These are phyloP conservation scores for Amanita jacksonii DNA, from an alignment of 768 basidiomycete genomes.

Conservation along the genomic window DNA sequence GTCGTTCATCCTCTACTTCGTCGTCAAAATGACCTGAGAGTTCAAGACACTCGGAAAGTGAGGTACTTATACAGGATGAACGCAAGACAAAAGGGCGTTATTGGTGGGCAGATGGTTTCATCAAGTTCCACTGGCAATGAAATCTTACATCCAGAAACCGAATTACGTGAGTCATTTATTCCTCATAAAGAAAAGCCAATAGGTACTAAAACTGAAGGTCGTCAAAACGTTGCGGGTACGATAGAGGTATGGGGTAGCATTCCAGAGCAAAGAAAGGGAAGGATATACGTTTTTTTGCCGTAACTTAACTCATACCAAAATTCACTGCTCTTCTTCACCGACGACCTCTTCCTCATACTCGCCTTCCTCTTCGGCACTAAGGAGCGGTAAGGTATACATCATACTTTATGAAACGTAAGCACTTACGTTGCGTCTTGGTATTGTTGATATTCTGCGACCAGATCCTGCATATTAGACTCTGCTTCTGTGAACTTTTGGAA, in stretches of 20 bases:
- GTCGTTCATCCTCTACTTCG: too few relatives aligned
- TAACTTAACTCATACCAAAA: background rate
- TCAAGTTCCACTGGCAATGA: too few relatives aligned
- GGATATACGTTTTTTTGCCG: constrained; percentile 10
- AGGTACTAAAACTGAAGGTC: constrained; percentile 4
- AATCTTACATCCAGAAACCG: too few relatives aligned
- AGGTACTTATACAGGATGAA: too few relatives aligned
- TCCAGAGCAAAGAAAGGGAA: constrained; percentile 9
- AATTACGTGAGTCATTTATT: too few relatives aligned
- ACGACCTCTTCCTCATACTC: constrained; percentile 79
- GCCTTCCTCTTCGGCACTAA: constrained; percentile 75
- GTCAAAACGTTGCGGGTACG: constrained; percentile 9
- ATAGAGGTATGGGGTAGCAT: constrained; percentile 8
- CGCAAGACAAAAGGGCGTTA: too few relatives aligned
- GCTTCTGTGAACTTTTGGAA: constrained; percentile 80
- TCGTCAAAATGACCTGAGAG: too few relatives aligned
- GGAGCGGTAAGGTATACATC: background rate
- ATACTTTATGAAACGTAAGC: too few relatives aligned
- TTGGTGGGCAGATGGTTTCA: too few relatives aligned
- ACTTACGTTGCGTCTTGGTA: constrained; percentile 91
- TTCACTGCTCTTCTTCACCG: constrained; percentile 46
- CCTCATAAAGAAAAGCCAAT: background rate
- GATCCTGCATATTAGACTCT: constrained; percentile 98
- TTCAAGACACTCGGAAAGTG: too few relatives aligned
- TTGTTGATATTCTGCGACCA: constrained; percentile 96